phyloP scores from a whole-genome alignment of 495 filamentous ascomycete genomes.

The Lineolata rhizophorae region DNA sequence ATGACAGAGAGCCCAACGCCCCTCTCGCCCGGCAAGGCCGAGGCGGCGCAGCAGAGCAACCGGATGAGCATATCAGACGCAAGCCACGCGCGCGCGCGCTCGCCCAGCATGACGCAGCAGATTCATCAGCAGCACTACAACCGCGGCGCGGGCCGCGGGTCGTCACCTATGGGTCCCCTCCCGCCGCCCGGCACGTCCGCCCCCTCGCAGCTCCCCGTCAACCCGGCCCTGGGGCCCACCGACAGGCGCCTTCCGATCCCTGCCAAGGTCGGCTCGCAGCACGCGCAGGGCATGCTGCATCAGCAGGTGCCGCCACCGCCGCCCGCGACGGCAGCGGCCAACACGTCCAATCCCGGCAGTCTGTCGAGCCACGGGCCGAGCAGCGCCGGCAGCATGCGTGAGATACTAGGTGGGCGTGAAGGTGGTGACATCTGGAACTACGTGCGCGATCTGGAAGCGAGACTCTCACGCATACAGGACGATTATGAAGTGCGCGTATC shows the following conservation, averaged over 20 bases:
- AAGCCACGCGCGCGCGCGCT: too few species aligned
- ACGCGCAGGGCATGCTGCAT: constrained; percentile 15
- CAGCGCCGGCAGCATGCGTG: constrained; percentile 18
- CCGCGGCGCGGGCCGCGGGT: too few species aligned
- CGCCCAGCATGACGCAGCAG: too few species aligned
- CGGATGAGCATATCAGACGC: too few species aligned
- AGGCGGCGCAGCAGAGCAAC: background rate
- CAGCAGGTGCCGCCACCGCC: constrained; percentile 10
- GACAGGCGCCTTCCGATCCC: too few species aligned
- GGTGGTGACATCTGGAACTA: constrained; percentile 10
- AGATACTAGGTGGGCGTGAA: constrained; percentile 14
- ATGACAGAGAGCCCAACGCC: constrained; percentile 81
- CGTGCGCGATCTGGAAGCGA: constrained; percentile 14
- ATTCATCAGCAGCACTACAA: too few species aligned
- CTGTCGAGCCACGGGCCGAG: constrained; percentile 17
- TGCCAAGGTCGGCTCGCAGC: too few species aligned
- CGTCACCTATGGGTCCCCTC: too few species aligned
- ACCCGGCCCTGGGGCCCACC: too few species aligned
- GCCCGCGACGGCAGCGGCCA: constrained; percentile 6
- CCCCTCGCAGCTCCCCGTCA: too few species aligned
- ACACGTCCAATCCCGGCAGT: constrained; percentile 16
- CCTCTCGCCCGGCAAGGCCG: constrained; percentile 46
- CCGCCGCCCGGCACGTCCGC: too few species aligned
- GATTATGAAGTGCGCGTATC: constrained; percentile 15
- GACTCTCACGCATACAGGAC: constrained; percentile 12